Conservation (phyloP, 2,329 filamentous ascomycete genomes). For the Hypoxylon sp. region DNA sequence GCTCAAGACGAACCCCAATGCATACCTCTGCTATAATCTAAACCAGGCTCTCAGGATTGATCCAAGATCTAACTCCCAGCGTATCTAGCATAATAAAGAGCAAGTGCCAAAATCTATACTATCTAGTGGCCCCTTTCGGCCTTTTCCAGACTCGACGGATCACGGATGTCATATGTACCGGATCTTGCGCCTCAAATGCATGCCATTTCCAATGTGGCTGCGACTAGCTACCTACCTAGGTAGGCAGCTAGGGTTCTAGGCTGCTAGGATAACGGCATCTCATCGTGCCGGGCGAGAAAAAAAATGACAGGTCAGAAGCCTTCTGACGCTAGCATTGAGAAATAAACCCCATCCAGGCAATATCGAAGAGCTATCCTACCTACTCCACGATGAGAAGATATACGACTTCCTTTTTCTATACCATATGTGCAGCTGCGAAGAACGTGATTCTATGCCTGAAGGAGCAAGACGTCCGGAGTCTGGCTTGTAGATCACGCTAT, state of each 20-base stretch:
- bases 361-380: not conserved
- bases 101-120: too few species aligned
- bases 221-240: too few species aligned
- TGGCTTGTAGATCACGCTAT: not conserved
- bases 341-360: not conserved
- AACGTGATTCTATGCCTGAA: not conserved
- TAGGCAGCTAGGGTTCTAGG: too few species aligned
- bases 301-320: constrained; percentile 9
- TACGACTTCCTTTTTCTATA: constrained; percentile 5
- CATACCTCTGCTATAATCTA: too few species aligned
- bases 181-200: constrained; percentile 10
- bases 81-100: too few species aligned
- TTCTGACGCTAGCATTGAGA: not conserved
- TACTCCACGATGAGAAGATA: not conserved
- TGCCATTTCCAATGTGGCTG: not conserved
- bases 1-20: too few species aligned
- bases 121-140: too few species aligned
- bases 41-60: too few species aligned
- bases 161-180: constrained; percentile 4
- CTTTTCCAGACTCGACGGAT: not conserved
- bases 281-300: constrained; percentile 8
- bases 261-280: too few species aligned
- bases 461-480: not conserved
- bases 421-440: not conserved
- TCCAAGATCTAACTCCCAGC: too few species aligned